Conservation (phyloP, 2,329 filamentous ascomycete genomes). For the Trichoderma oligosporum region DNA sequence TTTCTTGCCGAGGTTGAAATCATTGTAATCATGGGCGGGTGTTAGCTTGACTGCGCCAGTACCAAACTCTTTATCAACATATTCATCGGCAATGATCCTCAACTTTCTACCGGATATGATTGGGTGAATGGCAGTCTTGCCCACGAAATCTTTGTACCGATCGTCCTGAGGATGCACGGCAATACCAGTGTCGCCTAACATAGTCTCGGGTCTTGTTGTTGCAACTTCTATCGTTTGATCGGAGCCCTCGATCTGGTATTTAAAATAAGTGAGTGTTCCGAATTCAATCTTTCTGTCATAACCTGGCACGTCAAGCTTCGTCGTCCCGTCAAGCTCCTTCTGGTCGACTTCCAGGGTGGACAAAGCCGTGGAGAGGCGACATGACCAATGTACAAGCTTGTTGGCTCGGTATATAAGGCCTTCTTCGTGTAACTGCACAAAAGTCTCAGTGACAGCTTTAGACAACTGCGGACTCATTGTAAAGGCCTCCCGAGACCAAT, state of each 20-base stretch:
- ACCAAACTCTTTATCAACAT: slow-evolving; percentile 82
- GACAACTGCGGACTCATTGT: slow-evolving; percentile 80
- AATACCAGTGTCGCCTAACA: slow-evolving; percentile 83
- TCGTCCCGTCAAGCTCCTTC: slow-evolving; percentile 75
- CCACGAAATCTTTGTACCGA: slow-evolving; percentile 75
- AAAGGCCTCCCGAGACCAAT: slow-evolving; percentile 84
- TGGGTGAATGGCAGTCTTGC: slow-evolving; percentile 74
- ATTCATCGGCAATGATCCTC: slow-evolving; percentile 74
- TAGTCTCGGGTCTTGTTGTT: slow-evolving; percentile 81
- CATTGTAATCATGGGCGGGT: slow-evolving; percentile 83
- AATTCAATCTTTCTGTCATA: slow-evolving; percentile 91
- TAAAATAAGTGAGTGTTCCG: slow-evolving; percentile 76
- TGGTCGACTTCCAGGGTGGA: slow-evolving; percentile 83
- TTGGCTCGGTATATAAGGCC: slow-evolving; percentile 83
- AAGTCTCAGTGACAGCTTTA: slow-evolving; percentile 74
- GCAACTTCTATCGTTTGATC: slow-evolving; percentile 78
- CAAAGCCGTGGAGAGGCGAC: slow-evolving; percentile 73
- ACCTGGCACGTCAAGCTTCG: slow-evolving; percentile 75
- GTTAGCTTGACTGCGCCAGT: slow-evolving; percentile 91
- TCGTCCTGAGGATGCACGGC: slow-evolving; percentile 81
- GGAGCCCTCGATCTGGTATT: slow-evolving; percentile 73
- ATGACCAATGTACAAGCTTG: slow-evolving; percentile 85
- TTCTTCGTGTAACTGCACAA: slow-evolving; percentile 78
- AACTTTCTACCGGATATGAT: slow-evolving; percentile 65
- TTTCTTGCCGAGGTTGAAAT: slow-evolving; percentile 72